A percentile compares a stretch with the other conserved stretches of the same genome.
phyloP scores from a whole-genome alignment of 2,329 filamentous ascomycete genomes.

The Amylocarpus encephaloides region DNA sequence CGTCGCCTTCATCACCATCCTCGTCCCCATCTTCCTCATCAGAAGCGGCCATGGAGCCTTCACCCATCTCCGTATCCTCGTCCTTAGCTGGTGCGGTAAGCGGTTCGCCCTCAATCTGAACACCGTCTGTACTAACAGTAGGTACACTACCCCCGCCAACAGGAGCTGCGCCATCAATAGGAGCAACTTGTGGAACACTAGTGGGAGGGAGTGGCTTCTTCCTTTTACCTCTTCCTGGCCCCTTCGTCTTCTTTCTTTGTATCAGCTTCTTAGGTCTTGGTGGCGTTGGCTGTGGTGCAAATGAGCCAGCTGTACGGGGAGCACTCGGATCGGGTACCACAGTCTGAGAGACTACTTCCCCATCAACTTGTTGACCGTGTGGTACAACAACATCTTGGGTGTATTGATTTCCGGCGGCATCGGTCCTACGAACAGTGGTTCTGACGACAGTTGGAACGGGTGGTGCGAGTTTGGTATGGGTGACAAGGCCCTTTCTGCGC shows the following conservation, averaged over 20 bases:
- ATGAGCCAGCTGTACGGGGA: constrained; percentile 28
- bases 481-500: constrained; percentile 55
- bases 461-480: constrained; percentile 42
- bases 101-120: constrained; percentile 23
- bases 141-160: background rate
- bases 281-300: constrained; percentile 38
- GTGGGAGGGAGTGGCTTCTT: constrained; percentile 47
- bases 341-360: constrained; percentile 65
- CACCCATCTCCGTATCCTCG: constrained; percentile 31
- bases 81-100: constrained; percentile 13
- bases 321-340: constrained; percentile 56
- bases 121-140: constrained; percentile 8
- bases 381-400: constrained; percentile 78
- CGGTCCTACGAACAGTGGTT: constrained; percentile 71
- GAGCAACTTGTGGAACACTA: constrained; percentile 18
- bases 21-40: constrained; percentile 26
- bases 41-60: constrained; percentile 26
- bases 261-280: constrained; percentile 51
- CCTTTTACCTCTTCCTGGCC: constrained; percentile 71
- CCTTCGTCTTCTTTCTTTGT: constrained; percentile 68
- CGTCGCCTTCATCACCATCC: constrained; percentile 41
- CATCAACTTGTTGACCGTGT: constrained; percentile 73
- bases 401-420: constrained; percentile 73
- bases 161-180: constrained; percentile 7
- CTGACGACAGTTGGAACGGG: constrained; percentile 58